These are phyloP conservation scores for Rhinocladiella similis DNA, from an alignment of 2,329 filamentous ascomycete species.

Conservation along the genomic window DNA sequence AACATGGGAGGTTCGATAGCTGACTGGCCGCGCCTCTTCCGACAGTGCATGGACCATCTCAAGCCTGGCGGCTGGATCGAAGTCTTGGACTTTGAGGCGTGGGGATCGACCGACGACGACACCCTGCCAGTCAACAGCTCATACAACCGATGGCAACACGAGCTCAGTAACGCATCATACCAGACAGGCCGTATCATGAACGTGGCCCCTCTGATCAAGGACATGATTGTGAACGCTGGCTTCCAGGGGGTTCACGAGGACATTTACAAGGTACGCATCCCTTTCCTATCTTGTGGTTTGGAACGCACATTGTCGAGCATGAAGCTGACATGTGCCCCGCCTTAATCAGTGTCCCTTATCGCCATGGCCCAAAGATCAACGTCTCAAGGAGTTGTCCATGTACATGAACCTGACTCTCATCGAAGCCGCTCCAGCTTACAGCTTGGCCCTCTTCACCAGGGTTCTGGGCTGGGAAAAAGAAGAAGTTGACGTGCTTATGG, in stretches of 20 bases:
- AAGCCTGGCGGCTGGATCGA: slow-evolving; percentile 34
- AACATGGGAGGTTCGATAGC: slow-evolving; percentile 39
- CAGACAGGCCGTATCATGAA: slow-evolving; percentile 21
- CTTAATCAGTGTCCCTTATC: slow-evolving; percentile 24
- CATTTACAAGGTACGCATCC: slow-evolving; percentile 27
- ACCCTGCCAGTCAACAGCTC: slow-evolving; percentile 27
- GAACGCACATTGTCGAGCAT: too few species aligned
- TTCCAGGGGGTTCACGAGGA: slow-evolving; percentile 30
- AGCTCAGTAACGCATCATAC: slow-evolving; percentile 17
- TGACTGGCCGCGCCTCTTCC: slow-evolving; percentile 32
- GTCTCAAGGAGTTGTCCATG: slow-evolving; percentile 31
- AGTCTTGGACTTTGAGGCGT: slow-evolving; percentile 33
- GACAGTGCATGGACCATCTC: slow-evolving; percentile 31
- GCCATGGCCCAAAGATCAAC: slow-evolving; percentile 33
- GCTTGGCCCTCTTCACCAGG: slow-evolving; percentile 40
- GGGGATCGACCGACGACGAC: slow-evolving; percentile 33
- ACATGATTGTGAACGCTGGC: slow-evolving; percentile 28
- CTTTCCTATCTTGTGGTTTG: neutral
- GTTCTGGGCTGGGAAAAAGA: slow-evolving; percentile 37
- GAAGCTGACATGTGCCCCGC: too few species aligned
- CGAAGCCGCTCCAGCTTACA: slow-evolving; percentile 40
- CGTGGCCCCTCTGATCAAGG: slow-evolving; percentile 20
- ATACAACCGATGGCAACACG: slow-evolving; percentile 19
- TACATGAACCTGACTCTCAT: slow-evolving; percentile 33
- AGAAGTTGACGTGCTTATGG: slow-evolving; percentile 39